Evolutionary conservation across 805 yeast genomes (phyloP), one percentile per base, ranked within the genome.

Genomic region (Ogataea paradorogensis): DNA sequence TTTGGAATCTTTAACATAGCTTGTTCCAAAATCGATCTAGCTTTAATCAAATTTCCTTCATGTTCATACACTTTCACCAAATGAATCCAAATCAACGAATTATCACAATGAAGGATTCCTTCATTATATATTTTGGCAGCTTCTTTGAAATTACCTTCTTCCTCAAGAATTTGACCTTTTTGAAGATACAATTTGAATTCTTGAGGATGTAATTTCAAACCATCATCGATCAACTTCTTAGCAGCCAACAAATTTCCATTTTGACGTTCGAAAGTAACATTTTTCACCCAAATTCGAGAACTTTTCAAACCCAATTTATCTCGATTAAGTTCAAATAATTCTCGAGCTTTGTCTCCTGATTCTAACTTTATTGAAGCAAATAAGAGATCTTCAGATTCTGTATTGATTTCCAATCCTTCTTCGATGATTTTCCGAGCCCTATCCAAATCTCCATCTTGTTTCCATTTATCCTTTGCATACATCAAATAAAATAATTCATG

Each of bases 391-490:
- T 77, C 81, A 44, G 65, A 68, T 0, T 59, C 47, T 1, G 82
- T 74, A 7, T 74, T 60, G 2, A 49, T 38, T 4, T 63, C 53
- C 30, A 74, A 56, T 0, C 84, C 83, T 10, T 67, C 62, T 2
- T 64, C 54, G 5, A 89, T 61, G 4, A 85, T 73, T 1, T 54
- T 50, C 37, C 80, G 64, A 0, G 95, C 84, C 3, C 66, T 72
- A 1, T 55, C 62, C 1, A 72, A 51, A 48, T 83, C 78, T 1
- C 65, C 55, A 2, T 63, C 70, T 16, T 65, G 41, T 7, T 38
- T 32, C 82, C 88, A 79, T 37, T 72, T 66, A 50, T 84, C 90
- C 48, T 82, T 82, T 0, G 95, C 84, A 53, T 76, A 86, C 78
- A 82, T 76, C 36, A 87, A 59, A 61, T 77, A 72, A 30, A 87